Evolutionary conservation across 2,329 filamentous ascomycete genomes (phyloP).

Genomic region (Nemania sp.): DNA sequence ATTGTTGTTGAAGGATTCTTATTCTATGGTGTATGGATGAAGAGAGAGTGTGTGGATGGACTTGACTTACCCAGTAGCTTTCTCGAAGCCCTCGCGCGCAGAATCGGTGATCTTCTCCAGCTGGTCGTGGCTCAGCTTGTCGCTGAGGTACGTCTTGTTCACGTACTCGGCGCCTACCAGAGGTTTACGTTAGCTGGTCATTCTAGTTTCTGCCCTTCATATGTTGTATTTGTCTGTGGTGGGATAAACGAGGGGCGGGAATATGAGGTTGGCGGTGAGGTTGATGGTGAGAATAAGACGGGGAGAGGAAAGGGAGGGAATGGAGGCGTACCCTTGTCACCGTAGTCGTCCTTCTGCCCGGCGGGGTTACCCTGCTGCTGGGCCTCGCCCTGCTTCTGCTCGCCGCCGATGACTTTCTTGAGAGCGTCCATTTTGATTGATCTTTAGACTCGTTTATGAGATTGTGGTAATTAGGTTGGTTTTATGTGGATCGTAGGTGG

Average conservation of each 20-base stretch:
- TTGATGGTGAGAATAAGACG: neutral
- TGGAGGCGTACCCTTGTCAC: conserved; percentile 38
- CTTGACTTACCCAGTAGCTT: conserved; percentile 42
- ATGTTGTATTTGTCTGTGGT: no score
- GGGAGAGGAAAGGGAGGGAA: neutral
- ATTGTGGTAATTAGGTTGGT: neutral
- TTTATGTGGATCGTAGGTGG: neutral
- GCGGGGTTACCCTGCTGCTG: conserved; percentile 13
- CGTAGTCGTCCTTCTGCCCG: conserved; percentile 38
- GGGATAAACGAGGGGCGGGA: no score
- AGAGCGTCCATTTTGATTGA: conserved; percentile 34
- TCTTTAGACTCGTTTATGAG: neutral
- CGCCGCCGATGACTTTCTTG: conserved; percentile 35
- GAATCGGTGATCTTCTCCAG: conserved; percentile 38
- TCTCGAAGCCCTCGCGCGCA: conserved; percentile 42
- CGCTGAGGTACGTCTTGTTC: conserved; percentile 32
- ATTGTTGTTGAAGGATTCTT: no score
- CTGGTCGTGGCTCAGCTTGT: conserved; percentile 28
- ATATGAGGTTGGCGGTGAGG: neutral
- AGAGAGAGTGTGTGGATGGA: neutral
- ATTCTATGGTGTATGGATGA: neutral
- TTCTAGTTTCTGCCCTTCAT: neutral
- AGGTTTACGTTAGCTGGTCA: neutral
- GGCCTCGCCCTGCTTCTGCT: no score
- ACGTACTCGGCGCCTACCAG: conserved; percentile 27